phyloP scores from a whole-genome alignment of 768 basidiomycete species.

The Suillus placidus region DNA sequence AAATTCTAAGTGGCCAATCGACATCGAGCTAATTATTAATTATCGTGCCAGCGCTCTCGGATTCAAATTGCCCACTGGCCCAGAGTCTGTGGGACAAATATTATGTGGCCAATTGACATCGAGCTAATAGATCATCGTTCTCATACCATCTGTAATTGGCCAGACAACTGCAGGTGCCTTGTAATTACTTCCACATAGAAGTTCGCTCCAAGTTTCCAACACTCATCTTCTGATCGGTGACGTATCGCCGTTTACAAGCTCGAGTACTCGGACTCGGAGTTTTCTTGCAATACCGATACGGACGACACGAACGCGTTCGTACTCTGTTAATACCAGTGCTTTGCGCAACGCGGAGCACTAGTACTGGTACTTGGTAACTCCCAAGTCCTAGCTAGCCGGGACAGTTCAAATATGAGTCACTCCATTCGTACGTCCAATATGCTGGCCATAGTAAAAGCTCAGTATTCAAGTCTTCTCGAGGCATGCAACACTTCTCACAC shows the following conservation, averaged over 20 bases:
- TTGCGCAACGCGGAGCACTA: background rate
- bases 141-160: background rate
- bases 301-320: background rate
- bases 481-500: background rate
- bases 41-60: background rate
- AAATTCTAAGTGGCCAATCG: background rate
- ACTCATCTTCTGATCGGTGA: background rate
- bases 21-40: background rate
- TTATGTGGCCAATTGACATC: no score
- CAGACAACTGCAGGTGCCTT: background rate
- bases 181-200: background rate
- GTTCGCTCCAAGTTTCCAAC: background rate
- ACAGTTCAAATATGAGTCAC: background rate
- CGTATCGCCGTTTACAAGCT: background rate
- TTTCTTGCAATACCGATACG: background rate
- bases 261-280: background rate
- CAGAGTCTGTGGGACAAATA: no score
- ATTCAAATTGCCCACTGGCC: no score
- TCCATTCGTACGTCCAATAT: background rate
- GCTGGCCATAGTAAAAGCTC: background rate
- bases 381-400: background rate
- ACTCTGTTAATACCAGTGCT: background rate
- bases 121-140: background rate
- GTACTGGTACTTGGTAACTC: background rate
- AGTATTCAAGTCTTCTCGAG: background rate